Evolutionary conservation across 176 grass and related monocot species (phyloP).

Genomic region (sorghum (Sorghum bicolor)): Sorghum_bicolor_NCBIv3 NC_012874.2:57698501-57699000

Average conservation of each 20-base stretch:
- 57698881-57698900: neutral
- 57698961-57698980: neutral
- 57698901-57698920: neutral
- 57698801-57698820: slow-evolving; percentile 87
- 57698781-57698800: slow-evolving; percentile 83
- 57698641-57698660: neutral
- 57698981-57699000: neutral
- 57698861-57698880: neutral
- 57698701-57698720: neutral
- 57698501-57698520: neutral
- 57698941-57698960: neutral
- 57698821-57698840: slow-evolving; percentile 90
- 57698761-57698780: slow-evolving; percentile 48
- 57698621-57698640: neutral
- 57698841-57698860: neutral
- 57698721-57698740: neutral
- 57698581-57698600: neutral
- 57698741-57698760: slow-evolving; percentile 4
- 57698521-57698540: neutral
- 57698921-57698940: neutral
- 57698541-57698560: neutral
- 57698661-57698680: neutral
- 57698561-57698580: neutral
- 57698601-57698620: neutral
- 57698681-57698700: neutral